Evolutionary conservation across 345 rosid genomes (phyloP), one percentile per base, ranked within the genome.

Genomic region (Boechera stricta): DNA sequence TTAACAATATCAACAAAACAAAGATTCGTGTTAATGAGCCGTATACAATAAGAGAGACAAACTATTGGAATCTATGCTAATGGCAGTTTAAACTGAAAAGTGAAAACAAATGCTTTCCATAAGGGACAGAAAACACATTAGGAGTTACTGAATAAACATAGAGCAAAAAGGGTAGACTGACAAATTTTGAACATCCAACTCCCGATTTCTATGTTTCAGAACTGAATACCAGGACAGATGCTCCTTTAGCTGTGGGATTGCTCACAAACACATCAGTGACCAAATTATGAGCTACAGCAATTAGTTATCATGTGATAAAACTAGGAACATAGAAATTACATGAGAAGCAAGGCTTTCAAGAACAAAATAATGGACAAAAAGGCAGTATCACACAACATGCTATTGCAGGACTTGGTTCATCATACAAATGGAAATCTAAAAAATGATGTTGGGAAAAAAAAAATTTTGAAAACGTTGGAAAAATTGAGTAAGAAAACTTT

Each of bases 1-100:
- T 81, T 64, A 83, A 77, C 70, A 84, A 82, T 78, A 67, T 68
- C 84, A 79, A 81, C 84, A 87, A 86, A 80, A 78, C 82, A 74
- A 77, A 53, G 79, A 78, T 87, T 85, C 80, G 82, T 85, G 85
- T 64, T 76, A 71, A 64, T 75, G 65, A 77, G 77, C 53, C 60
- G 15, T 67, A 80, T 48, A 75, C 6, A 60, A 82, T 62, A 59
- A 51, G 68, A 83, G 39, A 64, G 45, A 64, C 32, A 55, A 58
- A 10, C 11, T 33, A 21, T 42, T 41, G 41, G 13, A 44, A 38
- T 33, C 67, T 57, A 65, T 16, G 62, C 49, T 45, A 48, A 10
- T 54, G 42, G 64, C 51, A 63, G n/a, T 33, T 54, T 7, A 77
- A 49, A 58, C 61, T 65, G 58, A 51, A 32, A n/a, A 16, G n/a